A percentile compares a stretch with the other conserved stretches of the same genome.
Evolutionary conservation across 176 grass and related monocot species (phyloP).

Genomic region (Aegilops longissima): DNA sequence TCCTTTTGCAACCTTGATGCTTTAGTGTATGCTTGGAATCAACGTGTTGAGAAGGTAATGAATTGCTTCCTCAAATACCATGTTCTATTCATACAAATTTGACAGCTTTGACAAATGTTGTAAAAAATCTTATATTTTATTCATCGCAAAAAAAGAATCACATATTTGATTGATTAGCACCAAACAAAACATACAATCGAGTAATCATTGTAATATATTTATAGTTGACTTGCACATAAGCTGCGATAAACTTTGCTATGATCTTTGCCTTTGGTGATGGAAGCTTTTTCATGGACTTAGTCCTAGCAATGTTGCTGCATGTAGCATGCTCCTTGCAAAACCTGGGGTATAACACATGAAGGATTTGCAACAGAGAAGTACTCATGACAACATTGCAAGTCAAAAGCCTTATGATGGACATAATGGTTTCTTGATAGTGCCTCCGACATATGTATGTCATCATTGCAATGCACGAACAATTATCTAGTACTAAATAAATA

Average conservation of each 20-base stretch:
- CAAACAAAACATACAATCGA: neutral
- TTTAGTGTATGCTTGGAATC: too few species aligned
- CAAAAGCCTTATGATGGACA: constrained; percentile 1
- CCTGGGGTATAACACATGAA: constrained; percentile 14
- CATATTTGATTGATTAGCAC: too few species aligned
- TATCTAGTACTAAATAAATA: too few species aligned
- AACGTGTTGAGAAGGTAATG: too few species aligned
- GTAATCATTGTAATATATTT: constrained; percentile 61
- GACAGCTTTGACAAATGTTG: too few species aligned
- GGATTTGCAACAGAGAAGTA: constrained; percentile 11
- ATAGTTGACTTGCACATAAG: constrained; percentile 73
- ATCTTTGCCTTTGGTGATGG: constrained; percentile 66
- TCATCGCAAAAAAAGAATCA: too few species aligned
- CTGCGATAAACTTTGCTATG: constrained; percentile 49
- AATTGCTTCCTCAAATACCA: too few species aligned
- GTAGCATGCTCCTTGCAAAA: neutral
- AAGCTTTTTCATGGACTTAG: constrained; percentile 47
- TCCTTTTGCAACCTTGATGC: too few species aligned
- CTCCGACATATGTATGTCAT: too few species aligned
- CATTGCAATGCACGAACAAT: too few species aligned
- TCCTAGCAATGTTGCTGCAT: neutral
- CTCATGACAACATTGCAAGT: neutral
- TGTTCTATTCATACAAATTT: too few species aligned
- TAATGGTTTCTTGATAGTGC: neutral
- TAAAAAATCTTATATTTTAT: too few species aligned